A percentile compares a stretch with the other conserved stretches of the same genome.
These are phyloP conservation scores for Aspergillus texensis DNA, from an alignment of 2,329 filamentous ascomycete species.

Conservation along the genomic window DNA sequence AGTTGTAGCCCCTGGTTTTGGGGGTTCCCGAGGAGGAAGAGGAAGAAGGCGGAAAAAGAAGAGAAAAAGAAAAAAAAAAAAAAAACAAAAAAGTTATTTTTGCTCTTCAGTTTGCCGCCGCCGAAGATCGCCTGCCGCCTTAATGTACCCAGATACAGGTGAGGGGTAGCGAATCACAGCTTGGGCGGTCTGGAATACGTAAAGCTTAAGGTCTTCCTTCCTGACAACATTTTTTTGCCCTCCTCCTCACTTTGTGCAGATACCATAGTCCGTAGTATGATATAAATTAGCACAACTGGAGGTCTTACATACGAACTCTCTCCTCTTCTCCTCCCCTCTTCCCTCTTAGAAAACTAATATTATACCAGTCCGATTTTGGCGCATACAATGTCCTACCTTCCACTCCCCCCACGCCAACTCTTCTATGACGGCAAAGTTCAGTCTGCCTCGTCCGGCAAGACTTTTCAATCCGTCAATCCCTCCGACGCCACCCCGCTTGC, in stretches of 20 bases:
- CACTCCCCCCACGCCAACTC: constrained; percentile 62
- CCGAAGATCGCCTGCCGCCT: constrained; percentile 7
- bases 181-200: constrained; percentile 12
- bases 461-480: constrained; percentile 75
- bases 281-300: background rate
- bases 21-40: background rate
- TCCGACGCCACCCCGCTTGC: constrained; percentile 70
- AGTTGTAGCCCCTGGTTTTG: background rate
- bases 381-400: constrained; percentile 30
- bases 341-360: background rate
- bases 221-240: background rate
- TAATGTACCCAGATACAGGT: constrained; percentile 3
- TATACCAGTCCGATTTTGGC: background rate
- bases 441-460: constrained; percentile 58
- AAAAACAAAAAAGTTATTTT: background rate
- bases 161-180: constrained; percentile 4
- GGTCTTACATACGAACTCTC: background rate
- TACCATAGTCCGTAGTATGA: background rate
- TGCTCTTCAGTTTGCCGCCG: background rate
- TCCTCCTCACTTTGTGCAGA: background rate
- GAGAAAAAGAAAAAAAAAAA: background rate
- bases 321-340: background rate
- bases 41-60: background rate
- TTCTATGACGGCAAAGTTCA: constrained; percentile 76
- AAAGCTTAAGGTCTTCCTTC: background rate